Base-by-base conservation (phyloP, 148 eudicot species). In the Hydrangea macrophylla region DNA sequence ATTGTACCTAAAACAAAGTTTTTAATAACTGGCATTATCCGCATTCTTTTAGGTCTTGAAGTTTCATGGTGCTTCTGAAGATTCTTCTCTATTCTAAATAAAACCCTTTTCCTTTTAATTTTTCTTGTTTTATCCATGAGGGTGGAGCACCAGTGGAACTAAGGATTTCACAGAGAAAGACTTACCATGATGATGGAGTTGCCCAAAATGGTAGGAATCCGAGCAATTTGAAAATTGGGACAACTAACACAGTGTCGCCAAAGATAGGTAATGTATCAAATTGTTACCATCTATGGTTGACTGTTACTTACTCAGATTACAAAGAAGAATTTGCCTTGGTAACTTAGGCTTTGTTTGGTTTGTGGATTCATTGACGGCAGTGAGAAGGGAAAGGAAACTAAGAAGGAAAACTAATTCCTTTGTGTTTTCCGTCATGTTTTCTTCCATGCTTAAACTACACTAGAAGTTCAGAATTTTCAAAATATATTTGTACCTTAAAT, bases 221-320 rank as follows among this genome's bases (percentile, higher is more conserved):
- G 17, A 72, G 57, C 60, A 62, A 33, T 31, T 32, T 36, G 20
- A 75, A 55, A 7, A 58, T 22, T 33, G 65, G 37, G 13, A 69
- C 39, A 35, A 12, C 64, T 9, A 58, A 33, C 50, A 55, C 24
- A 17, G 23, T 31, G 5, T 63, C 76, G 48, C 70, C 80, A 31
- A 70, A 45, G 11, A 8, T 73, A 75, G 82, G 82, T 74, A 71
- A 39, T 53, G n/a, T 26, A 5, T 51, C 5, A 48, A 17, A 15
- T 18, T 17, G 7, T 48, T n/a, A 48, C 53, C 48, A 33, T 39
- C 27, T 57, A 23, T 32, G 27, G 28, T 48, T 18, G 15, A 18
- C 59, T 20, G 20, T 48, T 5, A 22, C 22, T 48, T 11, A 48
- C 22, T 17, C 58, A 20, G 60, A 8, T 12, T 32, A 23, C 18